Conservation (phyloP, 2,329 filamentous ascomycete species). For the Microcyclospora tardicrescens region DNA sequence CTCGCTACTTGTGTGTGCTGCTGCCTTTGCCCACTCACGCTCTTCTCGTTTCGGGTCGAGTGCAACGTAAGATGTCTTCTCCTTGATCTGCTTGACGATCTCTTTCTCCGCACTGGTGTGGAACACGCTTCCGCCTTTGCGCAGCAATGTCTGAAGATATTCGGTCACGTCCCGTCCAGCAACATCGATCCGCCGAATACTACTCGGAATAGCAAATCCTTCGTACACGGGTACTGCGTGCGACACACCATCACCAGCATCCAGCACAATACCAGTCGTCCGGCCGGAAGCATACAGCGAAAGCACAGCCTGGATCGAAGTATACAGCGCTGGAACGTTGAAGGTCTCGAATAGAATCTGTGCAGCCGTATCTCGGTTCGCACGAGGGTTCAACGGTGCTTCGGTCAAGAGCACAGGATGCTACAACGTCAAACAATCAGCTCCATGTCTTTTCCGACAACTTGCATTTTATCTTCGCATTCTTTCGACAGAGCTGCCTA, state of each 20-base stretch:
- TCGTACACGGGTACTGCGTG: conserved; percentile 97
- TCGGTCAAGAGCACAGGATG: conserved; percentile 95
- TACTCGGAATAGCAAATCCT: conserved; percentile 91
- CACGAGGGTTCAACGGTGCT: conserved; percentile 84
- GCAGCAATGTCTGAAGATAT: conserved; percentile 76
- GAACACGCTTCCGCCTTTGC: conserved; percentile 88
- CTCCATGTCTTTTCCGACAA: not conserved
- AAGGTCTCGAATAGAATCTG: conserved; percentile 98
- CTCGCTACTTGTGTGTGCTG: conserved; percentile 39
- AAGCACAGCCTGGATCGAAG: conserved; percentile 90
- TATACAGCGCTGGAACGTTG: conserved; percentile 93
- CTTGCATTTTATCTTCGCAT: conserved; percentile 8
- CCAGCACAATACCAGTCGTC: conserved; percentile 89
- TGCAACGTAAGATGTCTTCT: conserved; percentile 84
- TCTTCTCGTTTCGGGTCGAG: conserved; percentile 86
- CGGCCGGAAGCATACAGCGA: conserved; percentile 92
- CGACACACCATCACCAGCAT: conserved; percentile 90
- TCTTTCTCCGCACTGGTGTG: conserved; percentile 99
- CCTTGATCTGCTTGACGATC: conserved; percentile 94
- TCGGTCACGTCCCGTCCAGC: conserved; percentile 94
- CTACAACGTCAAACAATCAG: conserved; percentile 27
- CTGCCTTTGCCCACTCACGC: conserved; percentile 69
- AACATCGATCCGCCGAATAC: conserved; percentile 90
- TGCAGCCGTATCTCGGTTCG: conserved; percentile 89
- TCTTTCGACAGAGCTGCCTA: not conserved